Base-by-base conservation (phyloP, 371 early-diverging fungal genomes). In the Lichtheimia hyalospora region DNA sequence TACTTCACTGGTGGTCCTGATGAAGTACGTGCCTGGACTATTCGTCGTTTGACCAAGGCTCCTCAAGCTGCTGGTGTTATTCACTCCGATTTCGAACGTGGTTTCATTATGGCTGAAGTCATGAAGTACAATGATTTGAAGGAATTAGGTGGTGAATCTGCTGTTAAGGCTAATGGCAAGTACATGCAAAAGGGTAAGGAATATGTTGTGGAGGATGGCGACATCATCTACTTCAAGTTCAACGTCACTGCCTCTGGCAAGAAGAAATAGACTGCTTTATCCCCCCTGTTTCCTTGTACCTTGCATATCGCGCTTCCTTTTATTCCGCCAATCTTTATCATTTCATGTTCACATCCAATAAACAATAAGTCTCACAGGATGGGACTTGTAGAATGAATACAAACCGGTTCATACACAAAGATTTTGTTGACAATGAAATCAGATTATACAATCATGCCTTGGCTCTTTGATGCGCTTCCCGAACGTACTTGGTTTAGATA, bases 101-200 rank as follows among this genome's bases (percentile, higher is more conserved):
- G 98, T 61, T 99, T 99, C 70, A 96, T 99, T 68, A 92, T 94
- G 89, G 99, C 97, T 28, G 99, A 99, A 84, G 90, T 97, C 18
- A 95, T 94, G 90, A 82, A 84, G 60, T 97, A 84, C 64, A 86
- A 85, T 4, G 97, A 96, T 66, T 73, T 98, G 57, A 82, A 90
- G 69, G 92, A 92, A 58, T 75, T 85, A 12, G 91, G 91, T 18
- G 69, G 75, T 15, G 99, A 98, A 69, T 73, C 84, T 15, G 92
- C 92, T 15, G 96, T 99, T 53, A 98, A 97, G 84, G 91, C 91
- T 24, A 89, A 84, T 15, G 99, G 99, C 40, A 96, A 96, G 74
- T 95, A 92, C 75, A 58, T 80, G 28, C 88, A 88, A 72, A 95
- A 96, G 81, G 98, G 99, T 54, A 94, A 90, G 75, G 94, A 93